phyloP scores from a whole-genome alignment of 2,329 filamentous ascomycete species.

The Tolypocladium cylindrosporum region DNA sequence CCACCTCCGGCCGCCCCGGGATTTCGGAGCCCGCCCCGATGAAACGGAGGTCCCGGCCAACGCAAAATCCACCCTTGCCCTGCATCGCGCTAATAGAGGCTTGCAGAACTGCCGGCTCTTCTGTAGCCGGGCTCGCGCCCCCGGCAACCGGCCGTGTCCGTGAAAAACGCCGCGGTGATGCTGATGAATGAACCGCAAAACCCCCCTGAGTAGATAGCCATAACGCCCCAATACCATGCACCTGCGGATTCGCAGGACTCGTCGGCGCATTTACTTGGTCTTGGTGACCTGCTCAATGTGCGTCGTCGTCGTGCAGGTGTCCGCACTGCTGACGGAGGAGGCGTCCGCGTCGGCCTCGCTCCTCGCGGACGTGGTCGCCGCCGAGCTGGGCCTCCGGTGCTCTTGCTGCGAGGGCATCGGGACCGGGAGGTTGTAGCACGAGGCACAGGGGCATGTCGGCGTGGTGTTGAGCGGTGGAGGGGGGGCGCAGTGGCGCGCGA shows the following conservation, averaged over 20 bases:
- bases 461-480: slow-evolving; percentile 24
- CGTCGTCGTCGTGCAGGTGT: not conserved
- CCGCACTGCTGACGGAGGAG: not conserved
- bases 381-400: not conserved
- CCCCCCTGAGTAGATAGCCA: not conserved
- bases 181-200: not conserved
- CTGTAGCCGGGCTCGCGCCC: no score
- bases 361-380: not conserved
- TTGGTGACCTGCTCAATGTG: slow-evolving; percentile 1
- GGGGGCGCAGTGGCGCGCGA: slow-evolving; percentile 29
- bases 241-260: not conserved
- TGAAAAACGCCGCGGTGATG: not conserved
- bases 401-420: not conserved
- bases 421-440: slow-evolving; percentile 8
- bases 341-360: not conserved
- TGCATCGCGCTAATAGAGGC: not conserved
- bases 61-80: not conserved
- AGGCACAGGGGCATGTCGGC: slow-evolving; percentile 24
- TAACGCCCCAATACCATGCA: not conserved
- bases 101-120: not conserved
- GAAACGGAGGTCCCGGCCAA: not conserved
- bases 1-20: not conserved
- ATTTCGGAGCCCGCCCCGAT: not conserved
- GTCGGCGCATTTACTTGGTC: not conserved
- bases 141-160: not conserved